Evolutionary conservation across 106 monocot species (phyloP), one percentile per base, ranked within the genome.

Genomic region (Platanthera guangdongensis): DNA sequence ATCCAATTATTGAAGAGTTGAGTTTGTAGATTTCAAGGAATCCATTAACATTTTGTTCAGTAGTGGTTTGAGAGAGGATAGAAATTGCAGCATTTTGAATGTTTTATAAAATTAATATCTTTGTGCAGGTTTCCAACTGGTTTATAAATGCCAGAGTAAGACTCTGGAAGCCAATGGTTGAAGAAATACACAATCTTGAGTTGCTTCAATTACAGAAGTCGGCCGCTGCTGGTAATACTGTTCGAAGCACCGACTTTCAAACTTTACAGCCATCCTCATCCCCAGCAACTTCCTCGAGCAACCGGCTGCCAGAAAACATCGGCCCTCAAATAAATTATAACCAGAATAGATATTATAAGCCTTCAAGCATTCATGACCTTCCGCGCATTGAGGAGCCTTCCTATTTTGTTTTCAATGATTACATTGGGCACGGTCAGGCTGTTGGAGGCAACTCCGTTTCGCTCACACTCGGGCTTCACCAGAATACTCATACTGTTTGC

Each of bases 151-250:
- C 92, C 52, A 86, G 92, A 76, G 92, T 90, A 21, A 82, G 92
- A 54, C 78, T 92, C 1, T 92, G 92, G 92, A 92, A 92, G 80
- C 92, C 92, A 47, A 86, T 92, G 92, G 92, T 92, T n/a, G 92
- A 90, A 73, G 92, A 92, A 68, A 78, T 92, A 52, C 92, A 92
- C 65, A 78, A 82, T 21, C 84, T 92, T 0, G 91, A 92, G 51
- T 46, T 79, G 78, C 62, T 79, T 15, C 84, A 90, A 64, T 39
- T 62, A 51, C 80, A 79, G 9, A 82, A 77, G 16, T 55, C 72
- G 8, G 49, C 57, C 0, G 52, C 54, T 6, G 48, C 51, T 8
- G 76, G 71, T 50, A 60, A 77, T 4, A 62, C 28, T 39, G 49
- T 54, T 25, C 57, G 53, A 14, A 60, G 21, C 18, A 6, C 59